Conservation (phyloP, 805 yeast genomes). For the Hanseniaspora hatyaiensis region DNA sequence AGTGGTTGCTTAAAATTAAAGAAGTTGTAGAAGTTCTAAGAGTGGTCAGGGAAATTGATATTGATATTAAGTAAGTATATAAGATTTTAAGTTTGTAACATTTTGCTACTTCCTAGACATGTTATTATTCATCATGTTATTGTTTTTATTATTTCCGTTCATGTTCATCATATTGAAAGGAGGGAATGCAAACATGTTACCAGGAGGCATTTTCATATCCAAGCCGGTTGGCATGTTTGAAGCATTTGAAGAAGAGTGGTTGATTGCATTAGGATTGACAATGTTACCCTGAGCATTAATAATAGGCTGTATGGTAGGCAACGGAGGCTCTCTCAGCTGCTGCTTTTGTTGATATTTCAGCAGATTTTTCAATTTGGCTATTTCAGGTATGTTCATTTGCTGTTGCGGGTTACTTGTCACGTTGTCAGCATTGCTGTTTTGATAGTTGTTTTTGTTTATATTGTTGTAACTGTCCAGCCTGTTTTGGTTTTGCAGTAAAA, state of each 20-base stretch:
- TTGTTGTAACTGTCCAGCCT: constrained; percentile 21
- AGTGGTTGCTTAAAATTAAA: constrained; percentile 9
- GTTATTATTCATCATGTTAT: too few relatives aligned
- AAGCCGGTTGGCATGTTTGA: not conserved
- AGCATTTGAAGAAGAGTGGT: not conserved
- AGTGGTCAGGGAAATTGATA: not conserved
- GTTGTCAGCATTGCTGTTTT: constrained; percentile 5
- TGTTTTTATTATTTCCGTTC: constrained; percentile 5
- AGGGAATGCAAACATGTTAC: constrained; percentile 11
- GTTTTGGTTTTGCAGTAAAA: constrained; percentile 30
- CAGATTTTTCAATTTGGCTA: constrained; percentile 10
- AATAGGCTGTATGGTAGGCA: constrained; percentile 12
- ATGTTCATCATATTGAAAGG: constrained; percentile 16
- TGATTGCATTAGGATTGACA: constrained; percentile 9
- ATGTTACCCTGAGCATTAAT: constrained; percentile 11
- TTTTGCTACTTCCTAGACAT: not conserved
- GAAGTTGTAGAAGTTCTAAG: constrained; percentile 5
- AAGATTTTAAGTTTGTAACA: not conserved
- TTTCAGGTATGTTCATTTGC: constrained; percentile 8
- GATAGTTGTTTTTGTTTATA: constrained; percentile 19
- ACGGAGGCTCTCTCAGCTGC: constrained; percentile 17
- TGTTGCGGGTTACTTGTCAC: constrained; percentile 5
- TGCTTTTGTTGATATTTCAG: constrained; percentile 16
- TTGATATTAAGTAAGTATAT: not conserved
- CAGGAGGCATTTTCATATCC: constrained; percentile 1